These are phyloP conservation scores for Rhytidhysteron rufulum DNA, from an alignment of 2,329 filamentous ascomycete species.

Conservation along the genomic window DNA sequence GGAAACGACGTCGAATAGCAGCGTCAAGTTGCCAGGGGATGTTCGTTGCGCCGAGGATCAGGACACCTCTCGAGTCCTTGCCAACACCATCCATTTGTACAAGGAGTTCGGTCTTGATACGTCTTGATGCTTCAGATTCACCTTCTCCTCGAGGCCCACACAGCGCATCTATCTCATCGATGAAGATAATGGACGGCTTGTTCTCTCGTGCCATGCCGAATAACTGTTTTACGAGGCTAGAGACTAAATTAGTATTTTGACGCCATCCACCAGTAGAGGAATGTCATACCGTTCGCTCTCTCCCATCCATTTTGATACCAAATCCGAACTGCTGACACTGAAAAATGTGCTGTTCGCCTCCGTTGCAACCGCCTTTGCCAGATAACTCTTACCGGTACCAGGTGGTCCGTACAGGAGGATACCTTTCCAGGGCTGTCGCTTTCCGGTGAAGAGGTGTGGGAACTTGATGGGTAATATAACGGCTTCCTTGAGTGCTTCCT, in stretches of 20 bases:
- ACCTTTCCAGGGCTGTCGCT: constrained; percentile 96
- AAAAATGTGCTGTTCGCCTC: constrained; percentile 99
- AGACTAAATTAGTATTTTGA: constrained; percentile 6
- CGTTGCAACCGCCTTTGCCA: constrained; percentile 95
- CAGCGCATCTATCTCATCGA: constrained; percentile 95
- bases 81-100: constrained; percentile 99
- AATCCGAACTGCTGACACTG: constrained; percentile 92
- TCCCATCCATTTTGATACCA: constrained; percentile 99
- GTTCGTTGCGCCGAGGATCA: constrained; percentile 95
- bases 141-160: constrained; percentile 91
- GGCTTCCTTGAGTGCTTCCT: constrained; percentile 96
- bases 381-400: constrained; percentile 94
- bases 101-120: constrained; percentile 97
- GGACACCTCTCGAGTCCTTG: constrained; percentile 86
- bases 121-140: constrained; percentile 92
- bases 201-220: constrained; percentile 99
- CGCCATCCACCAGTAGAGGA: not conserved
- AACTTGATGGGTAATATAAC: constrained; percentile 98
- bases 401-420: constrained; percentile 95
- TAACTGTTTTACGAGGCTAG: constrained; percentile 86
- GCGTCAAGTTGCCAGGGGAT: constrained; percentile 98
- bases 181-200: constrained; percentile 97
- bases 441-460: constrained; percentile 91
- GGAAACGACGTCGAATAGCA: constrained; percentile 92
- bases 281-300: constrained; percentile 87